Evolutionary conservation across 495 filamentous ascomycete species (phyloP).

Genomic region (Mycothermus thermophilus): DNA sequence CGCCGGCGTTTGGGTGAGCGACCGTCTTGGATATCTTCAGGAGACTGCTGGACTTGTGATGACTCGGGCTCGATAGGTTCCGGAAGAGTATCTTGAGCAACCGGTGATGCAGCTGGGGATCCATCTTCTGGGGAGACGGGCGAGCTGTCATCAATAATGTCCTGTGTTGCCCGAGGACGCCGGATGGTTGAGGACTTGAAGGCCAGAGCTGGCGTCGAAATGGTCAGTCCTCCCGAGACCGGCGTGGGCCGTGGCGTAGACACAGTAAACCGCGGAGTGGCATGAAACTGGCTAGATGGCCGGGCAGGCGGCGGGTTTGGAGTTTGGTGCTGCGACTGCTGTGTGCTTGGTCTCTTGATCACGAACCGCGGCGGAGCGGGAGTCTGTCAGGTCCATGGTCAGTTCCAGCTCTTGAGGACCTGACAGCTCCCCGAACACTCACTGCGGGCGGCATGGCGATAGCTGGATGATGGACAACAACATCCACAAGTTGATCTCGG

Average conservation of each 20-base stretch:
- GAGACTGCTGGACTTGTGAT: conserved; percentile 12
- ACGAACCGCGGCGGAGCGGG: conserved; percentile 30
- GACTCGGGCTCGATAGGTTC: conserved; percentile 26
- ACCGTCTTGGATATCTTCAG: conserved; percentile 1
- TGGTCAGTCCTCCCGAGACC: conserved; percentile 3
- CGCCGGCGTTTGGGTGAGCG: conserved; percentile 18
- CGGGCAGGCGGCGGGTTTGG: conserved; percentile 15
- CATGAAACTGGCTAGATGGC: conserved; percentile 23
- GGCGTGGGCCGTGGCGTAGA: conserved; percentile 15
- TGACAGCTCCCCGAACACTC: neutral
- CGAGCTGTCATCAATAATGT: conserved; percentile 18
- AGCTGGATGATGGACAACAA: too few relatives aligned
- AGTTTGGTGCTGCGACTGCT: conserved; percentile 18
- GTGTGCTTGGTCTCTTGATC: conserved; percentile 18
- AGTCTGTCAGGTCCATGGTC: conserved; percentile 17
- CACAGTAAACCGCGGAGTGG: conserved; percentile 28
- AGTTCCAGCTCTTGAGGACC: neutral
- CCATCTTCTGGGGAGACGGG: conserved; percentile 4
- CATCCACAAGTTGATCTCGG: too few relatives aligned
- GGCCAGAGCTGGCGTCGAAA: conserved; percentile 10
- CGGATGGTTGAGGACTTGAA: conserved; percentile 10
- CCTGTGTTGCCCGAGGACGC: conserved; percentile 12
- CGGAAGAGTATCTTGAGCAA: conserved; percentile 4
- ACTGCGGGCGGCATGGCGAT: conserved; percentile 6
- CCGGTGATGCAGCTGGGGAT: conserved; percentile 4